phyloP scores from a whole-genome alignment of 2,329 filamentous ascomycete genomes.

The Aspergillus awamori region DNA sequence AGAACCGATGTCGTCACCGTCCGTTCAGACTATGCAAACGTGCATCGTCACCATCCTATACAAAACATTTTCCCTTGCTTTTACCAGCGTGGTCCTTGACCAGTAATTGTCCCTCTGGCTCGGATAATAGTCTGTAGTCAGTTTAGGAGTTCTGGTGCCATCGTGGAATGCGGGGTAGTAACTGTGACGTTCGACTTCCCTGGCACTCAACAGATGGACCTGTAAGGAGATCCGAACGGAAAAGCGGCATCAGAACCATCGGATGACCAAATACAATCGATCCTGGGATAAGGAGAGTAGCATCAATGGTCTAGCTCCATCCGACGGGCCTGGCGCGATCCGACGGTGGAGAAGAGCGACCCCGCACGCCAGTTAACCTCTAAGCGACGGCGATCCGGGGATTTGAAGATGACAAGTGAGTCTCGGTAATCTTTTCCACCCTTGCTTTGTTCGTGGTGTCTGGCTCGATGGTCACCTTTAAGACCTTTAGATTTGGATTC shows the following conservation, averaged over 20 bases:
- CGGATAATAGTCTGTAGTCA: too few relatives aligned
- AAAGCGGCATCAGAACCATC: neutral
- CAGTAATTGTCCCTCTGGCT: too few relatives aligned
- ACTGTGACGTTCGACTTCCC: neutral
- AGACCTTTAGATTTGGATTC: neutral
- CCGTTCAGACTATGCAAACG: neutral
- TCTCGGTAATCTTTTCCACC: neutral
- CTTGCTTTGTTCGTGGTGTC: neutral
- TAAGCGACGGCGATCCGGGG: slow-evolving; percentile 3
- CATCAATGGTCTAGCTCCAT: neutral
- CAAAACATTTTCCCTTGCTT: too few relatives aligned
- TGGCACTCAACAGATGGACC: neutral
- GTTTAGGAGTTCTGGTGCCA: too few relatives aligned
- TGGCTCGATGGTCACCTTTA: neutral
- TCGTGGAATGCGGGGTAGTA: neutral
- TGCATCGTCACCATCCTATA: too few relatives aligned
- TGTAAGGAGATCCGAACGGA: neutral
- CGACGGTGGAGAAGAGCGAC: neutral
- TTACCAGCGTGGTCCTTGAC: too few relatives aligned
- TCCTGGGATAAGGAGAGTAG: neutral
- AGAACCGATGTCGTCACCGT: neutral
- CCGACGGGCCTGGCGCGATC: neutral
- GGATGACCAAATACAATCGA: neutral
- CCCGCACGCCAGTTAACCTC: neutral
- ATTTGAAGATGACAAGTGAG: neutral